Conservation (phyloP, 352 stramenopile species). For the Phytopythium delawarense region DNA sequence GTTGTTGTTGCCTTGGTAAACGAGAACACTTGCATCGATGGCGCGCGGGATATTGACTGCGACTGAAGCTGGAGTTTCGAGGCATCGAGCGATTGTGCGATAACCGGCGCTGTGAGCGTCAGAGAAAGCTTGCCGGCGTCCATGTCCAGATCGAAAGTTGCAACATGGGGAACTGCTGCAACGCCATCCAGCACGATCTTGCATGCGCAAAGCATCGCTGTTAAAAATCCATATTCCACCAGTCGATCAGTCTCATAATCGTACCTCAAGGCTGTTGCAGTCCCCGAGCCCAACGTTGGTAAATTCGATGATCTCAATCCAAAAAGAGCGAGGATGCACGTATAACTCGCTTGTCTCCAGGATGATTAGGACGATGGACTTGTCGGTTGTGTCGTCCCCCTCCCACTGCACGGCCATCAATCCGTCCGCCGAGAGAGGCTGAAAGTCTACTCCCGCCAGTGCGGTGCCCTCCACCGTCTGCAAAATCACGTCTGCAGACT, state of each 20-base stretch:
- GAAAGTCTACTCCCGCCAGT: conserved; percentile 46
- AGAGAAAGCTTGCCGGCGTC: conserved; percentile 31
- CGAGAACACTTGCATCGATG: conserved; percentile 11
- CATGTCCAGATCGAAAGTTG: conserved; percentile 54
- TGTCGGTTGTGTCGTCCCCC: conserved; percentile 26
- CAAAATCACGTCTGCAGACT: conserved; percentile 26
- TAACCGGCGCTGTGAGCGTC: conserved; percentile 25
- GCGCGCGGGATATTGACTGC: conserved; percentile 5
- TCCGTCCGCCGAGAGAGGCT: conserved; percentile 15
- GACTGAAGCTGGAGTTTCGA: conserved; percentile 47
- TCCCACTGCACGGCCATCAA: conserved; percentile 22
- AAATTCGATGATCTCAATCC: conserved; percentile 42
- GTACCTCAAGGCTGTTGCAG: conserved; percentile 35
- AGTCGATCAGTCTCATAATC: no score
- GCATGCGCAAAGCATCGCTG: neutral
- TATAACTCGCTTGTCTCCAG: conserved; percentile 35
- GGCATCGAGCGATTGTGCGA: conserved; percentile 36
- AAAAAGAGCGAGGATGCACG: conserved; percentile 32
- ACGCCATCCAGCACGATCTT: conserved; percentile 33
- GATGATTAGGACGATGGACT: conserved; percentile 40
- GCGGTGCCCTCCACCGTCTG: conserved; percentile 47
- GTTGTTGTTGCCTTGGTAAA: conserved; percentile 36
- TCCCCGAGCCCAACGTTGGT: conserved; percentile 38
- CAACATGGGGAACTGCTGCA: conserved; percentile 27
- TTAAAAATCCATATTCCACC: no score